Base-by-base conservation (phyloP, 2,329 filamentous ascomycete genomes). In the Colletotrichum cereale region DNA sequence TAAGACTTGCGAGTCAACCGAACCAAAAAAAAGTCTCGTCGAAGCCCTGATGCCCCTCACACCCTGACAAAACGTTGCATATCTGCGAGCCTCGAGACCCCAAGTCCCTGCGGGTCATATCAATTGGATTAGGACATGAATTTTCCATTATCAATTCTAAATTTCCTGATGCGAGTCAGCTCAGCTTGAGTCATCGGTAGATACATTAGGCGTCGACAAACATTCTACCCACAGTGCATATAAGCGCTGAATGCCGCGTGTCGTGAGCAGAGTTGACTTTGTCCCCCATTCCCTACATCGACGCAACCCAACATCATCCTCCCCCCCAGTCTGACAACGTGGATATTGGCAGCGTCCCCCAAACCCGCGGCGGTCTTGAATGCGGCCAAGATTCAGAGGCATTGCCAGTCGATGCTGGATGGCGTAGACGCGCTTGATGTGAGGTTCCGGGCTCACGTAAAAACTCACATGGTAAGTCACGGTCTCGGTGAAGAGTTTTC, bases 381-480 rank as follows among this genome's bases (percentile, higher is more conserved):
- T 73, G 76, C 80, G 16, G 85, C 87, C 0, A 85, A 88, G 3
- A 81, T 90, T 3, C n/a, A 78, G 79, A 5, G 84, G 4, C 90
- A 92, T 70, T 92, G 90, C 76, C 75, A 82, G 18, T 82, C 86
- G 1, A 90, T 92, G 86, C 82, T 89, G 0, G 75, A 84, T 0
- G 84, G 88, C 0, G 83, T 84, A 2, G 75, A 82, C 7, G 77
- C 80, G 12, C 77, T 92, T 0, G 82, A 81, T 0, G 82, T 91
- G 0, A 84, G 81, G 0, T 92, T 92, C 71, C 82, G 90, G 16
- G 87, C 88, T 0, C 90, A 92, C 74, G 84, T 92, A 6, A 92
- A 92, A 78, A 91, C 89, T 10, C 90, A 92, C 77, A 92, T 92
- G 80, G 88, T 88, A 5, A 47, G 50, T 21, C 3, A 2, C 11